Conservation (phyloP, 768 basidiomycete species). For the Mycena rosella region DNA sequence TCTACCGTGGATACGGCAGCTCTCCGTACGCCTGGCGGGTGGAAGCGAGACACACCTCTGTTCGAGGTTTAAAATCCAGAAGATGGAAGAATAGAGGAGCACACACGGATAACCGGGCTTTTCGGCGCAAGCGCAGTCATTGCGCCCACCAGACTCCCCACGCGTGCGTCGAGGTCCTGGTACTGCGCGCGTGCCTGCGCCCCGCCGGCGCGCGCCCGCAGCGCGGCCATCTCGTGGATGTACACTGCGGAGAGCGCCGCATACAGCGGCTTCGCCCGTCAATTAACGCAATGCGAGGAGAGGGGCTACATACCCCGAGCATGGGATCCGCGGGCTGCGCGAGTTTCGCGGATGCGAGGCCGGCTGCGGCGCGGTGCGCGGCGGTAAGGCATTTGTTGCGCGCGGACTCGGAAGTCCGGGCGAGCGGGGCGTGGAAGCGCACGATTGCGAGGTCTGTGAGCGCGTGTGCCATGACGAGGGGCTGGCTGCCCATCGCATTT, state of each 20-base stretch:
- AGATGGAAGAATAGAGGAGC: too few species aligned
- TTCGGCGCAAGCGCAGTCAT: background rate
- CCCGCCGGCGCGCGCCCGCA: background rate
- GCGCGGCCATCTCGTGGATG: background rate
- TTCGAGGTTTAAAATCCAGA: too few species aligned
- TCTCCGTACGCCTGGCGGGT: too few species aligned
- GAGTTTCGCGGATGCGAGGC: background rate
- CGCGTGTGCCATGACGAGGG: constrained; percentile 15
- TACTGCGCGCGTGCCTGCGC: constrained; percentile 4
- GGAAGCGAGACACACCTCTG: too few species aligned
- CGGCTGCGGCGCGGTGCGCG: background rate
- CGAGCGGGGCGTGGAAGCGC: constrained; percentile 12
- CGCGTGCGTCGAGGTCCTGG: constrained; percentile 3
- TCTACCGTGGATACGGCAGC: too few species aligned
- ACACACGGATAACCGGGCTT: constrained; percentile 18
- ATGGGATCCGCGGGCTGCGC: background rate
- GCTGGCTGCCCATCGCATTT: background rate
- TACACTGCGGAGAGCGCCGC: background rate
- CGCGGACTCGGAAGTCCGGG: background rate
- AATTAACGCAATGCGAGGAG: background rate
- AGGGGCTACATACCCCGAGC: background rate
- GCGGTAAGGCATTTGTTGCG: constrained; percentile 5
- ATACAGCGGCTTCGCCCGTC: background rate
- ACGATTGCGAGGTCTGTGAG: constrained; percentile 18
- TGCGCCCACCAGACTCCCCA: background rate